Conservation (phyloP, 345 rosid genomes). For the Citrus sp. region DNA sequence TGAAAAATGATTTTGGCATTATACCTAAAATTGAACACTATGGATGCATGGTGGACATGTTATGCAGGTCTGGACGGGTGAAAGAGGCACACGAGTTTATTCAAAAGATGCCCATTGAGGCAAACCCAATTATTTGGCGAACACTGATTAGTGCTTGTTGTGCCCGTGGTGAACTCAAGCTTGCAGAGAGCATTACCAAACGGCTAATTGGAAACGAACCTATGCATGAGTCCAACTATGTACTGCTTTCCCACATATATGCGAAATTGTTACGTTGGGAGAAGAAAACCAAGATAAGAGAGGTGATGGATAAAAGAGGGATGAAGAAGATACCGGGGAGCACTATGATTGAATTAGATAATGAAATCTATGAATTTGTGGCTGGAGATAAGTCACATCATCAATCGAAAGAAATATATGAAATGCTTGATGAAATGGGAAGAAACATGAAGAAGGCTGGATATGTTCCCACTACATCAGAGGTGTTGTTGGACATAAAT, state of each 20-base stretch:
- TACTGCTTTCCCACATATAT: slow-evolving; percentile 45
- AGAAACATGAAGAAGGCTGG: slow-evolving; percentile 44
- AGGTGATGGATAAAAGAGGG: slow-evolving; percentile 37
- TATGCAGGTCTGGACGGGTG: slow-evolving; percentile 51
- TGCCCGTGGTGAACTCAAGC: slow-evolving; percentile 38
- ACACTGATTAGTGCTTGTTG: slow-evolving; percentile 43
- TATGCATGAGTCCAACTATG: slow-evolving; percentile 31
- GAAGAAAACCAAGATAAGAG: slow-evolving; percentile 42
- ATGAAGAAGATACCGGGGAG: slow-evolving; percentile 46
- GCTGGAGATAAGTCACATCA: slow-evolving; percentile 41
- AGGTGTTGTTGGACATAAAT: slow-evolving; percentile 44
- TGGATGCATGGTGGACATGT: slow-evolving; percentile 48
- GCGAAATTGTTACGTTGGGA: slow-evolving; percentile 50
- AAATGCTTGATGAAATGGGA: slow-evolving; percentile 50
- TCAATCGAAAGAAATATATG: slow-evolving; percentile 32
- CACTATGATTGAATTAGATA: slow-evolving; percentile 44
- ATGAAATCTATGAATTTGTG: slow-evolving; percentile 47
- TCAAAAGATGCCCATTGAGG: slow-evolving; percentile 46
- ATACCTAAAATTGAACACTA: slow-evolving; percentile 48
- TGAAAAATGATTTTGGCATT: slow-evolving; percentile 42
- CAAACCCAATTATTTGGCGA: slow-evolving; percentile 46
- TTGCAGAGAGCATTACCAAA: slow-evolving; percentile 41
- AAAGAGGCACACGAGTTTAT: slow-evolving; percentile 42
- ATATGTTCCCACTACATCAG: slow-evolving; percentile 42
- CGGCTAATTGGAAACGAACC: slow-evolving; percentile 44